A percentile compares a stretch with the other conserved stretches of the same genome.
These are phyloP conservation scores for Colletotrichum trifolii DNA, from an alignment of 2,329 filamentous ascomycete species.

Conservation along the genomic window DNA sequence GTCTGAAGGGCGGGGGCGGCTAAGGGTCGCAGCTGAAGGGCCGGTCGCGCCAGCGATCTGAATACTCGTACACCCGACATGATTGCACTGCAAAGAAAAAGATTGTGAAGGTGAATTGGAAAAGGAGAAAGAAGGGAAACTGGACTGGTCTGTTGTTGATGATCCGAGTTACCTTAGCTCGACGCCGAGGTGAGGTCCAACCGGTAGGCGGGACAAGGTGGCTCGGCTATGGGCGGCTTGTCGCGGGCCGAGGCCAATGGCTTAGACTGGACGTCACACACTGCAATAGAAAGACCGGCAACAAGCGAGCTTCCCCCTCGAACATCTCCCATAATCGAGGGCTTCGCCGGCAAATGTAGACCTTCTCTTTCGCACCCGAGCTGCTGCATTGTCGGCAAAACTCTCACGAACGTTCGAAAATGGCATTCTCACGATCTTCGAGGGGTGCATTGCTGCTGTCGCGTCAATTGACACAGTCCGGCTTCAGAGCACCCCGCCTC, in stretches of 20 bases:
- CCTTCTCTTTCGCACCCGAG: conserved; percentile 22
- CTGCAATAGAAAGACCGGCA: conserved; percentile 33
- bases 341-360: conserved; percentile 41
- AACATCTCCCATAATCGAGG: conserved; percentile 30
- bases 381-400: conserved; percentile 36
- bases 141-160: conserved; percentile 18
- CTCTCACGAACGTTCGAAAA: conserved; percentile 43
- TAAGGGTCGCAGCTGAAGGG: conserved; percentile 40
- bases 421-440: conserved; percentile 61
- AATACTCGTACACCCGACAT: conserved; percentile 56
- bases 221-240: conserved; percentile 57
- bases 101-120: neutral
- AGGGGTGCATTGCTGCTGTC: conserved; percentile 57
- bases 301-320: conserved; percentile 35
- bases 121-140: conserved; percentile 31
- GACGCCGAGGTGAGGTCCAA: conserved; percentile 37
- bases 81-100: conserved; percentile 13
- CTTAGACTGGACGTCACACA: conserved; percentile 23
- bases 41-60: conserved; percentile 49
- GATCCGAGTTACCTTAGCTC: conserved; percentile 28
- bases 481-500: conserved; percentile 43
- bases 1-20: conserved; percentile 50
- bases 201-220: conserved; percentile 25
- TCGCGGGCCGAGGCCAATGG: conserved; percentile 48
- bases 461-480: conserved; percentile 49